These are phyloP conservation scores for Sporothrix humicola DNA, from an alignment of 2,329 filamentous ascomycete genomes.

Conservation along the genomic window DNA sequence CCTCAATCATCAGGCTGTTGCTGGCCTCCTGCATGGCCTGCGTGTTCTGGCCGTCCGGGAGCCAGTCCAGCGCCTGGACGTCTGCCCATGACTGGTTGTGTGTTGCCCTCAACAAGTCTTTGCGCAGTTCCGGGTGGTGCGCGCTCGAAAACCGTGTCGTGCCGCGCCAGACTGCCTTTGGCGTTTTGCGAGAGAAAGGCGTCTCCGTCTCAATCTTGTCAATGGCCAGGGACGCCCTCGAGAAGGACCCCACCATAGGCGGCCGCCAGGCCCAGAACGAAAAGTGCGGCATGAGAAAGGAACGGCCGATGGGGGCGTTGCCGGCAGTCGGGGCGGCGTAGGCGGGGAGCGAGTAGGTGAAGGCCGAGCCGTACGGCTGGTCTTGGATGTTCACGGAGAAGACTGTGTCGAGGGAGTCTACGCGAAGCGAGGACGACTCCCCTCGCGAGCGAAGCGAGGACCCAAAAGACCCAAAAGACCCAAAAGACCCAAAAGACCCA, in stretches of 20 bases:
- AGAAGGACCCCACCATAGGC: slow-evolving; percentile 30
- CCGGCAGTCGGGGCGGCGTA: slow-evolving; percentile 37
- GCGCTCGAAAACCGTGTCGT: slow-evolving; percentile 52
- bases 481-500: neutral
- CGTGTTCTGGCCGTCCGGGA: slow-evolving; percentile 24
- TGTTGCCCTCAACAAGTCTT: slow-evolving; percentile 48
- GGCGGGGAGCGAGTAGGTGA: slow-evolving; percentile 55
- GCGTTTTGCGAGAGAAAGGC: slow-evolving; percentile 47
- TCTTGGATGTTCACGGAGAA: slow-evolving; percentile 60
- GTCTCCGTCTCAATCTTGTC: slow-evolving; percentile 45
- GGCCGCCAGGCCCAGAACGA: slow-evolving; percentile 34
- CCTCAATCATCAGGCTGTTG: slow-evolving; percentile 56
- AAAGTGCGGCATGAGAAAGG: slow-evolving; percentile 37
- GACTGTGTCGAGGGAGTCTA: slow-evolving; percentile 52
- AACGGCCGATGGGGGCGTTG: slow-evolving; percentile 34
- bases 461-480: neutral
- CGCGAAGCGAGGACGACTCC: slow-evolving; percentile 47
- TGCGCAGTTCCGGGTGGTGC: slow-evolving; percentile 48
- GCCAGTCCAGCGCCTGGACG: slow-evolving; percentile 48
- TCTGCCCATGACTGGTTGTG: slow-evolving; percentile 54
- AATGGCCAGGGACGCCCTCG: slow-evolving; percentile 47
- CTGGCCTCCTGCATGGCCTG: slow-evolving; percentile 49
- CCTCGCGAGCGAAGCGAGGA: neutral
- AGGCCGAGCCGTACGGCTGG: slow-evolving; percentile 50
- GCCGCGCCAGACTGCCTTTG: slow-evolving; percentile 57